A percentile compares a stretch with the other conserved stretches of the same genome.
Conservation (phyloP, 1,284 basidiomycete genomes). For the Sparassis latifolia region DNA sequence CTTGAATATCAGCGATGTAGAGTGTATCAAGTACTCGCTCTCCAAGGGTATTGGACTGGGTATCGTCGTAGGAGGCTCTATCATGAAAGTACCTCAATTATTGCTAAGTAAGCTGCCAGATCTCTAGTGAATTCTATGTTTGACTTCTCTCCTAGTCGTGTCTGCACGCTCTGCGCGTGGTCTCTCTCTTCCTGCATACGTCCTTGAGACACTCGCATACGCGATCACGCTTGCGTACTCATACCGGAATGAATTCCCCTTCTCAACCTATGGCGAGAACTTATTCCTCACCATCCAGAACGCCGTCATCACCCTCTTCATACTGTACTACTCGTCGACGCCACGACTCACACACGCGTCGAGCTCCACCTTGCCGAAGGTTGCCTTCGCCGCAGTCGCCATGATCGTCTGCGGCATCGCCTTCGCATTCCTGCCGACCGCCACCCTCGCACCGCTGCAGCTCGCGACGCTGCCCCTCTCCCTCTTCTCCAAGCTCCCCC, state of each 20-base stretch:
- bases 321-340: slow-evolving; percentile 53
- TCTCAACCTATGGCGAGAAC: slow-evolving; percentile 95
- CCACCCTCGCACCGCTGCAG: slow-evolving; percentile 61
- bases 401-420: slow-evolving; percentile 36
- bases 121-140: not conserved
- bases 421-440: slow-evolving; percentile 45
- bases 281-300: slow-evolving; percentile 85
- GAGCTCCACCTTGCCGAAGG: slow-evolving; percentile 12
- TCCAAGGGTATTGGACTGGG: slow-evolving; percentile 92
- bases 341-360: slow-evolving; percentile 13
- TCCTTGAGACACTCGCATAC: slow-evolving; percentile 83
- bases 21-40: slow-evolving; percentile 87
- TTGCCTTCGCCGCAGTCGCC: slow-evolving; percentile 30
- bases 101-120: slow-evolving; percentile 53
- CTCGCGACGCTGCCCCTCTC: slow-evolving; percentile 79
- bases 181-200: slow-evolving; percentile 74
- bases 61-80: slow-evolving; percentile 88
- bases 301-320: slow-evolving; percentile 75
- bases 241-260: slow-evolving; percentile 78
- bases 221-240: slow-evolving; percentile 87
- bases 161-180: slow-evolving; percentile 73
- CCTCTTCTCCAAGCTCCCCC: slow-evolving; percentile 81
- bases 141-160: slow-evolving; percentile 35
- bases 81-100: slow-evolving; percentile 94
- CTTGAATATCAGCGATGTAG: slow-evolving; percentile 74